Evolutionary conservation across 306 rosid species (phyloP).

Genomic region (Echinosophora koreensis): DNA sequence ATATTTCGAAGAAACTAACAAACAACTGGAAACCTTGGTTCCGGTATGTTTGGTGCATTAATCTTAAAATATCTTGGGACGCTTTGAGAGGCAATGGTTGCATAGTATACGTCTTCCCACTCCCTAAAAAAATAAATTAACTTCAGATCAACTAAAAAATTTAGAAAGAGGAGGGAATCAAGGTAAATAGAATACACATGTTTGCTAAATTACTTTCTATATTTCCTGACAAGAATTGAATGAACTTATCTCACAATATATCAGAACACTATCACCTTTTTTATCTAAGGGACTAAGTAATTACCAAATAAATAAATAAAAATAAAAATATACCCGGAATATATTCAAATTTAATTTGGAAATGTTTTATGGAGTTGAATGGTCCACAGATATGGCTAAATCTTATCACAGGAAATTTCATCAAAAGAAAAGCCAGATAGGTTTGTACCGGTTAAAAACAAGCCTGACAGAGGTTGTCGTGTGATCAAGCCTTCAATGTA

Average conservation of each 20-base stretch:
- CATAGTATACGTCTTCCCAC: constrained; percentile 90
- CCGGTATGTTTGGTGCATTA: constrained; percentile 69
- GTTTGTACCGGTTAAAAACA: neutral
- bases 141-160: constrained; percentile 28
- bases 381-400: neutral
- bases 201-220: constrained; percentile 12
- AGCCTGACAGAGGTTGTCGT: neutral
- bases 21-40: constrained; percentile 78
- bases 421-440: neutral
- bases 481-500: neutral
- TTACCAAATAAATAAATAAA: neutral
- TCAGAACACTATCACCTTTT: constrained; percentile 15
- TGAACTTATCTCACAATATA: constrained; percentile 22
- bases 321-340: neutral
- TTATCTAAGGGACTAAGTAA: neutral
- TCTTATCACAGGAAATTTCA: constrained; percentile 10
- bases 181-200: constrained; percentile 20
- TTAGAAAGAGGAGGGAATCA: constrained; percentile 22
- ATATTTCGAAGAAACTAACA: constrained; percentile 89
- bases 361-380: neutral
- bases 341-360: constrained; percentile 26
- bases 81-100: constrained; percentile 92
- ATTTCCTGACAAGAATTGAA: neutral
- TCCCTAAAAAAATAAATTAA: constrained; percentile 59
- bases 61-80: constrained; percentile 72